A percentile compares a stretch with the other conserved stretches of the same genome.
These are phyloP conservation scores for Rhinocladiella similis DNA, from an alignment of 2,329 filamentous ascomycete species.

Conservation along the genomic window DNA sequence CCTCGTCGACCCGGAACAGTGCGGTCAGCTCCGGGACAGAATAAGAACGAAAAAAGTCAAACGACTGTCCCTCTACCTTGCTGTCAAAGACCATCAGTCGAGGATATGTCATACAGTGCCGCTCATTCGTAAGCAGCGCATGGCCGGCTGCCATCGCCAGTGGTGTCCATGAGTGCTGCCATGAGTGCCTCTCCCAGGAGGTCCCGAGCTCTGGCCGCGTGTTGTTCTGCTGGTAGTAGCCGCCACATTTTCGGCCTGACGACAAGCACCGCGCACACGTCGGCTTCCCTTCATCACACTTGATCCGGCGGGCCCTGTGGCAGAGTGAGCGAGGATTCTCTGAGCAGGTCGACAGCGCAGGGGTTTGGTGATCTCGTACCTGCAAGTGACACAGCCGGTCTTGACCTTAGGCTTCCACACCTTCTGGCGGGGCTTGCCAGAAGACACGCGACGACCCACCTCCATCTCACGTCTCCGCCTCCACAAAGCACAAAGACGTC, in stretches of 20 bases:
- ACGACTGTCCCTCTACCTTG: conserved; percentile 5
- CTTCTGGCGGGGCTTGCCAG: conserved; percentile 1
- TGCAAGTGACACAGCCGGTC: conserved; percentile 7
- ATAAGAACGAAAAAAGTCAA: conserved; percentile 7
- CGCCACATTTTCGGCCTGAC: conserved; percentile 7
- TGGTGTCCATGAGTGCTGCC: conserved; percentile 11
- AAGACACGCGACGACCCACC: neutral
- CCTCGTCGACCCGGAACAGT: conserved; percentile 9
- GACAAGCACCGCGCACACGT: conserved; percentile 4
- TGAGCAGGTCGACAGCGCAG: neutral
- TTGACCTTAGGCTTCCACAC: conserved; percentile 8
- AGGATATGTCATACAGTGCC: neutral
- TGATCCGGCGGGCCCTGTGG: conserved; percentile 5
- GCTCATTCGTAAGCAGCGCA: neutral
- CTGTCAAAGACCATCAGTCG: conserved; percentile 12
- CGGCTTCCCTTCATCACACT: conserved; percentile 12
- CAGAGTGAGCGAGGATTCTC: neutral
- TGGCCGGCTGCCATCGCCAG: neutral
- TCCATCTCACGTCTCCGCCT: neutral
- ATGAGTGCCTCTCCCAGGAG: conserved; percentile 8
- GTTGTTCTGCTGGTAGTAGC: conserved; percentile 1
- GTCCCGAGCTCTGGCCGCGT: neutral
- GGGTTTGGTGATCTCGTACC: neutral
- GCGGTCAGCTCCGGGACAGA: conserved; percentile 8
- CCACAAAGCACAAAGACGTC: neutral